Base-by-base conservation (phyloP, 1,284 basidiomycete genomes). In the Ceratobasidium sp. region DNA sequence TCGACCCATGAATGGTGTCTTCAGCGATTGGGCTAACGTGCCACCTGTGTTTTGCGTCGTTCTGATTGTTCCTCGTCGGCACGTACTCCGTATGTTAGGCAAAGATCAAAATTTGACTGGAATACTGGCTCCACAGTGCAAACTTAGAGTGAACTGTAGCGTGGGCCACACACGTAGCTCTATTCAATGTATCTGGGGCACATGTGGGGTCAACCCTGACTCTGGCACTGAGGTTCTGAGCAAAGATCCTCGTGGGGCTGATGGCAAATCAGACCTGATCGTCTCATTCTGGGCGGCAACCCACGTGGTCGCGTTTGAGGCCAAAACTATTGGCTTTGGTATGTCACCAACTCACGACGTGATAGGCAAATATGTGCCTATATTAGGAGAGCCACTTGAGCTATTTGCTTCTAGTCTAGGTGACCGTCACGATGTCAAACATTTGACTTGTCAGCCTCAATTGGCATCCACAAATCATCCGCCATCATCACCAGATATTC, bases 231-330 rank as follows among this genome's bases (percentile, higher is more conserved):
- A 50, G 23, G 26, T 62, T 18, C 6, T 62, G 8, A 18, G 36
- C 28, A 46, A 50, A 50, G 61, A 65, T 32, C 18, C 36, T 18
- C 18, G 26, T n/a, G 61, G 61, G 5, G 12, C 18, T 3, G 10
- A 36, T 16, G 61, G 61, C 4, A n/a, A 48, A 28, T 65, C 61
- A 26, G 61, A 50, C 18, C 16, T 65, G n/a, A 32, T 65, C 21
- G 48, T 65, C 16, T 52, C 30, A 1, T 65, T 65, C 61, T 65
- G 61, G 61, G 61, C 32, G 5, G 14, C 18, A 10, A 6, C 61
- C 4, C 61, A 32, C 18, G 10, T 50, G 3, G 10, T 52, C 1
- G 46, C 30, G 46, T 50, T 50, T 34, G 2, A n/a, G n/a, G 45
- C 21, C 12, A 52, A 45, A 2, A 16, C 21, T 1, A 28, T 65